phyloP scores from a whole-genome alignment of 202 grass and related monocot species.

The Dendrocalamus latiflorus region DNA sequence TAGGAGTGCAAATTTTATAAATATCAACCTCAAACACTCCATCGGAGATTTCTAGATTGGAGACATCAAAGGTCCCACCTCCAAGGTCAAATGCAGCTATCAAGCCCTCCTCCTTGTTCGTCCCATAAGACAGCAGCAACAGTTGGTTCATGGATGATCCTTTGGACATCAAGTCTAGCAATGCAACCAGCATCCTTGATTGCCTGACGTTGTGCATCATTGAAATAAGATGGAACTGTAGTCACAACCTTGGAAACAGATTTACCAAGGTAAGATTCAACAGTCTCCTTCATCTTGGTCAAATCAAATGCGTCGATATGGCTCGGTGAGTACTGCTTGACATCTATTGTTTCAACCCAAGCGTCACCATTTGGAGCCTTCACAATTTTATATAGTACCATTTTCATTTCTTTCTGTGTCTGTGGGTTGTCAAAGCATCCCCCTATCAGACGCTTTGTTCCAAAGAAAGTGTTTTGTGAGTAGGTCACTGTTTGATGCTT shows the following conservation, averaged over 20 bases:
- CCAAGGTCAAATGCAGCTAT: slow-evolving; percentile 62
- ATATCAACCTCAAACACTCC: slow-evolving; percentile 64
- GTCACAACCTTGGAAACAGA: slow-evolving; percentile 79
- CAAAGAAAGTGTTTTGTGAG: slow-evolving; percentile 66
- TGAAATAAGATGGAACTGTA: slow-evolving; percentile 82
- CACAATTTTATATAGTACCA: slow-evolving; percentile 53
- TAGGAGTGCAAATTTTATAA: neutral
- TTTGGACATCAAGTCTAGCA: slow-evolving; percentile 60
- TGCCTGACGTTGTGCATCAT: slow-evolving; percentile 87
- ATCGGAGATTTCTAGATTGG: slow-evolving; percentile 59
- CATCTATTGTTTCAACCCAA: slow-evolving; percentile 81
- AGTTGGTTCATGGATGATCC: slow-evolving; percentile 69
- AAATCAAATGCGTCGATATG: slow-evolving; percentile 88
- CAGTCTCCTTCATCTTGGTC: slow-evolving; percentile 87
- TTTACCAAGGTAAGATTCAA: slow-evolving; percentile 81
- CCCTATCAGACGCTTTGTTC: slow-evolving; percentile 66
- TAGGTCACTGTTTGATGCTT: slow-evolving; percentile 73
- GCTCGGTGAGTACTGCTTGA: slow-evolving; percentile 74
- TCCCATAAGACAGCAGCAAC: slow-evolving; percentile 67
- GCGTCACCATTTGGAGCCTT: slow-evolving; percentile 86
- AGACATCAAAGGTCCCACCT: slow-evolving; percentile 62
- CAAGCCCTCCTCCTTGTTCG: slow-evolving; percentile 66
- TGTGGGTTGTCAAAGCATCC: slow-evolving; percentile 64
- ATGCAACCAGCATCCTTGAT: slow-evolving; percentile 90
- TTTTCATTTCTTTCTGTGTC: slow-evolving; percentile 61